These are phyloP conservation scores for Prunus mira DNA, from an alignment of 306 rosid species.

Conservation along the genomic window DNA sequence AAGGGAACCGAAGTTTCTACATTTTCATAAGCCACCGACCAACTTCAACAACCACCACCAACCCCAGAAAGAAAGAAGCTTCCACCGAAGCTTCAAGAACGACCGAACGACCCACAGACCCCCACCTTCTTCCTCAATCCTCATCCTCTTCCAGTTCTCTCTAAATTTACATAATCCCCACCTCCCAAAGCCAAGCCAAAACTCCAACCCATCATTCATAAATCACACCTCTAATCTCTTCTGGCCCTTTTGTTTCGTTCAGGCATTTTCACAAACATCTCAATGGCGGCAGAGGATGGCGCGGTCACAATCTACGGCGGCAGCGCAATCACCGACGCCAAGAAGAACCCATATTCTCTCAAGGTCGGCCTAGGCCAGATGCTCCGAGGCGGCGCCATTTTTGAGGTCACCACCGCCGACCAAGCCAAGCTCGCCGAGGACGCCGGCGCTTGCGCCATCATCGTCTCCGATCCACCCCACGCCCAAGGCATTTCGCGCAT, in stretches of 20 bases:
- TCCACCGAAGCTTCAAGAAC: background rate
- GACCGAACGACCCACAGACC: background rate
- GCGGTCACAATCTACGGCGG: slow-evolving; percentile 47
- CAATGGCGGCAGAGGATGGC: slow-evolving; percentile 43
- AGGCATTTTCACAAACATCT: slow-evolving; percentile 32
- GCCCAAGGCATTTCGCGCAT: slow-evolving; percentile 40
- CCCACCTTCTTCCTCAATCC: background rate
- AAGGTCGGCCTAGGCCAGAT: slow-evolving; percentile 47
- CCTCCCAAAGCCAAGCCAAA: slow-evolving; percentile 3
- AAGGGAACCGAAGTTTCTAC: slow-evolving; percentile 32
- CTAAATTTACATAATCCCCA: background rate
- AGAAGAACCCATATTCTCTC: slow-evolving; percentile 29
- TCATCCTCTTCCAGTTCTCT: background rate
- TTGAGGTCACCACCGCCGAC: slow-evolving; percentile 40
- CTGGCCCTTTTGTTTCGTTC: background rate
- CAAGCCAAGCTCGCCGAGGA: slow-evolving; percentile 78
- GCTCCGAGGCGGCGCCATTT: slow-evolving; percentile 60
- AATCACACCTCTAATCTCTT: background rate
- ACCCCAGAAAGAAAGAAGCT: background rate
- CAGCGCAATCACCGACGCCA: slow-evolving; percentile 49
- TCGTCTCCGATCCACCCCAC: slow-evolving; percentile 34
- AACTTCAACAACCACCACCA: background rate
- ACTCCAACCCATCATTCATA: background rate
- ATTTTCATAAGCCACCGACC: background rate
- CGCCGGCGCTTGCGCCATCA: slow-evolving; percentile 61